Evolutionary conservation across 2,329 filamentous ascomycete species (phyloP).

Genomic region (Coniosporium tulheliwenetii): DNA sequence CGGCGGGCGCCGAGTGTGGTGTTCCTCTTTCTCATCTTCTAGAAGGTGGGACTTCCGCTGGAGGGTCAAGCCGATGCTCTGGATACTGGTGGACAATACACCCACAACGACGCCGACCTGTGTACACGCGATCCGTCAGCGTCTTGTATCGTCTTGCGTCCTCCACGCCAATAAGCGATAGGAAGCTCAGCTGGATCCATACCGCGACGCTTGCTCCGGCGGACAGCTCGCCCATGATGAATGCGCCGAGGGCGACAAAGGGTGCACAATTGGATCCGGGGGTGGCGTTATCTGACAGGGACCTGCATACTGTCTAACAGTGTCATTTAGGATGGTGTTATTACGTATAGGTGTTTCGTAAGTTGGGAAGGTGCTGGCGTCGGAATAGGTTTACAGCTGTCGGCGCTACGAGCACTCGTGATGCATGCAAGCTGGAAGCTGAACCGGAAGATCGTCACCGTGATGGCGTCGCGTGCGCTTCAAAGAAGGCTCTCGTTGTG

Average conservation of each 20-base stretch:
- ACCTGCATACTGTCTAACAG: background rate
- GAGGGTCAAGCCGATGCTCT: conserved; percentile 85
- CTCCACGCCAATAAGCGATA: too few relatives aligned
- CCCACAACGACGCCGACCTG: conserved; percentile 68
- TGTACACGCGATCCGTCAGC: background rate
- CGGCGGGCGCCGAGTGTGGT: conserved; percentile 67
- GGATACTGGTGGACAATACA: conserved; percentile 81
- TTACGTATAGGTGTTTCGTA: background rate
- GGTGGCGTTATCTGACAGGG: background rate
- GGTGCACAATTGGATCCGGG: background rate
- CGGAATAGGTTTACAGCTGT: background rate
- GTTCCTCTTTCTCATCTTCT: conserved; percentile 78
- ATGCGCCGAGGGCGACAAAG: background rate
- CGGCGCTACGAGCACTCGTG: too few relatives aligned
- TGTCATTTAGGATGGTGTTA: background rate
- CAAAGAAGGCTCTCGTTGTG: too few relatives aligned
- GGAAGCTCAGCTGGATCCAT: background rate
- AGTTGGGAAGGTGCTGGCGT: background rate
- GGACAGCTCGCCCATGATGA: conserved; percentile 1
- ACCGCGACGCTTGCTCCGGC: conserved; percentile 2
- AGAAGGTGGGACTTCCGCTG: conserved; percentile 97
- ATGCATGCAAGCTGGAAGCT: too few relatives aligned
- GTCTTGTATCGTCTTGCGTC: too few relatives aligned
- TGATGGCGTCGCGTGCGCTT: too few relatives aligned
- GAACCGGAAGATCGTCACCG: too few relatives aligned